Evolutionary conservation across 2,329 filamentous ascomycete species (phyloP).

Genomic region (Teratosphaeria pseudoeucalypti): DNA sequence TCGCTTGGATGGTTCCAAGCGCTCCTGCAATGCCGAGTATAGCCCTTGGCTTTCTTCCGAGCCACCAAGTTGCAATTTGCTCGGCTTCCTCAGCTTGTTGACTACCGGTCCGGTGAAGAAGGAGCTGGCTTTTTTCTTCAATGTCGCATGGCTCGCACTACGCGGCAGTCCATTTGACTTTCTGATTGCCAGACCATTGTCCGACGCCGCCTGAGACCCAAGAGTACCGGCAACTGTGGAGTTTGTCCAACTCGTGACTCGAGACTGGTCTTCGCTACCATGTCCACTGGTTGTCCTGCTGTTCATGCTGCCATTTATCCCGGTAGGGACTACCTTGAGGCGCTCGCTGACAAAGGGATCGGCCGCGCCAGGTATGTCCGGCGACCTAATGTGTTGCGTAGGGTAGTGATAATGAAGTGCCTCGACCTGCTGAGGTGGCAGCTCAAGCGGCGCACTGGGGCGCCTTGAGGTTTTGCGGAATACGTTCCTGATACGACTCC

Average conservation of each 20-base stretch:
- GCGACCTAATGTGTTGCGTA: background rate
- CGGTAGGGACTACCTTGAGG: conserved; percentile 17
- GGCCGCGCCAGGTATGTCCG: background rate
- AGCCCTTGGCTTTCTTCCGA: conserved; percentile 48
- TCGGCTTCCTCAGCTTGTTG: conserved; percentile 19
- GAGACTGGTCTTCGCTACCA: conserved; percentile 45
- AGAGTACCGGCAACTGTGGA: conserved; percentile 49
- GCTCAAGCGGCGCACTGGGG: conserved; percentile 26
- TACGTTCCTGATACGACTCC: conserved; percentile 49
- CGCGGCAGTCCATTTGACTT: conserved; percentile 5
- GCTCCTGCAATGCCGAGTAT: conserved; percentile 47
- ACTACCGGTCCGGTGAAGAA: conserved; percentile 21
- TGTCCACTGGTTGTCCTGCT: conserved; percentile 34
- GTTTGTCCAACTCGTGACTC: conserved; percentile 63
- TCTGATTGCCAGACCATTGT: conserved; percentile 2
- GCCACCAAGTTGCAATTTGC: conserved; percentile 17
- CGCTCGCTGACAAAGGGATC: conserved; percentile 12
- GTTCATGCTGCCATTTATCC: background rate
- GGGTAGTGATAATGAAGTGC: conserved; percentile 23
- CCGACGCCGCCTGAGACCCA: conserved; percentile 26
- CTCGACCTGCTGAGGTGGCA: conserved; percentile 43
- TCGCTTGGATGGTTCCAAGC: conserved; percentile 34
- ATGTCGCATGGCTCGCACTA: conserved; percentile 9
- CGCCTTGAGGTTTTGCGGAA: conserved; percentile 37
- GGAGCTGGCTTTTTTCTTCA: conserved; percentile 19